phyloP scores from a whole-genome alignment of 2,329 filamentous ascomycete species.

The Orbilia oligospora region DNA sequence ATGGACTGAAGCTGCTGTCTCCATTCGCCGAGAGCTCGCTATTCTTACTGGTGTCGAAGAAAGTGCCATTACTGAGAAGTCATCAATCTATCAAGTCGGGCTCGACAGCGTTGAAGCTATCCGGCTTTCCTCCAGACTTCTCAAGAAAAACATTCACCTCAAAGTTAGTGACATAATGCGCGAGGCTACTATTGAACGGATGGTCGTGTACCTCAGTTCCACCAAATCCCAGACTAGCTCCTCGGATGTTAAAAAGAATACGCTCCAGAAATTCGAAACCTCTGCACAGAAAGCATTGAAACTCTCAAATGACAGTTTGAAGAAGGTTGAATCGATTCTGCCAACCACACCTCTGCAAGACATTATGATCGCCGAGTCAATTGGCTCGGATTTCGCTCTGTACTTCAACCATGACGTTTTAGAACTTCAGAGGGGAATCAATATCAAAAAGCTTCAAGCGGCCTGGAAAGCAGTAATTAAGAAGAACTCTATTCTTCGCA shows the following conservation, averaged over 20 bases:
- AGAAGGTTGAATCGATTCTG: conserved; percentile 73
- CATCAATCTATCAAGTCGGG: conserved; percentile 83
- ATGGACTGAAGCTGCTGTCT: conserved; percentile 73
- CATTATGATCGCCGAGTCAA: conserved; percentile 85
- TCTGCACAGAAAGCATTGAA: conserved; percentile 47
- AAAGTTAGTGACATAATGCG: conserved; percentile 84
- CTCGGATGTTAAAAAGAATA: background rate
- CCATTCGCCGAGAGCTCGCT: conserved; percentile 76
- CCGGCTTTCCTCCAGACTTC: conserved; percentile 82
- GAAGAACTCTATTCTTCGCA: conserved; percentile 80
- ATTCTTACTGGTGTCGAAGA: conserved; percentile 72
- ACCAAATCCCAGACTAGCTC: conserved; percentile 1
- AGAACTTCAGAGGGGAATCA: conserved; percentile 72
- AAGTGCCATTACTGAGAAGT: conserved; percentile 72
- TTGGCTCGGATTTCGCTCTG: conserved; percentile 78
- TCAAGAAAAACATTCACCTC: conserved; percentile 73
- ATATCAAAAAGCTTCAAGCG: conserved; percentile 72
- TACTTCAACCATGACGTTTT: conserved; percentile 92
- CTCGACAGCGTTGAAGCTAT: conserved; percentile 94
- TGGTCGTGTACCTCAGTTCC: conserved; percentile 68
- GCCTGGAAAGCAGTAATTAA: conserved; percentile 76
- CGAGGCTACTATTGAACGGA: conserved; percentile 76
- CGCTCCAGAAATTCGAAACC: conserved; percentile 58
- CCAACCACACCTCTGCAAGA: conserved; percentile 89
- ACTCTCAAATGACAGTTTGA: background rate